These are phyloP conservation scores for Cercospora sesami DNA, from an alignment of 2,329 filamentous ascomycete species.

Conservation along the genomic window DNA sequence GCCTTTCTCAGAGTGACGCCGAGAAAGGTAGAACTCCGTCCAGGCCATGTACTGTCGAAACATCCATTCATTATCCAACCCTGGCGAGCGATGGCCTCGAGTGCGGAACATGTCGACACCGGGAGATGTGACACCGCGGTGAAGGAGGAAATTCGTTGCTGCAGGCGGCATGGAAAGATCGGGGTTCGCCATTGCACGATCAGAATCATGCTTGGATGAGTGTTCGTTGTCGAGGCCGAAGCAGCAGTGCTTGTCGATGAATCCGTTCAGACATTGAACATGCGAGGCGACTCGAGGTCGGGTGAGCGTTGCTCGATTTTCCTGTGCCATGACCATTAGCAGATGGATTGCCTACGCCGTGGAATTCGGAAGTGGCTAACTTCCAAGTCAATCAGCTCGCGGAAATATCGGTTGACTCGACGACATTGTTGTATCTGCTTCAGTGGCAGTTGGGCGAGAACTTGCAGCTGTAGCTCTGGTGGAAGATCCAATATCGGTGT, in stretches of 20 bases:
- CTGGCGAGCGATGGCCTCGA: not conserved
- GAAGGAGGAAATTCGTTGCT: not conserved
- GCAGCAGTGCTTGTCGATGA: not conserved
- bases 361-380: not conserved
- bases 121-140: not conserved
- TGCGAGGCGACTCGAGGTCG: not conserved
- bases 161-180: not conserved
- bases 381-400: not conserved
- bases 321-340: not conserved
- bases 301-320: not conserved
- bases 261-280: not conserved
- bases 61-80: not conserved
- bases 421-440: not conserved
- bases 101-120: not conserved
- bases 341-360: not conserved
- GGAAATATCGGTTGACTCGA: not conserved
- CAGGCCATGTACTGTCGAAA: not conserved
- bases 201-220: not conserved
- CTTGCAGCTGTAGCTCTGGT: not conserved
- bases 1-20: not conserved
- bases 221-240: not conserved
- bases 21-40: not conserved
- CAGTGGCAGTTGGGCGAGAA: not conserved
- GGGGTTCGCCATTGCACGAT: not conserved
- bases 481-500: not conserved